These are phyloP conservation scores for Amylocystis lapponica DNA, from an alignment of 768 basidiomycete genomes.

Conservation along the genomic window DNA sequence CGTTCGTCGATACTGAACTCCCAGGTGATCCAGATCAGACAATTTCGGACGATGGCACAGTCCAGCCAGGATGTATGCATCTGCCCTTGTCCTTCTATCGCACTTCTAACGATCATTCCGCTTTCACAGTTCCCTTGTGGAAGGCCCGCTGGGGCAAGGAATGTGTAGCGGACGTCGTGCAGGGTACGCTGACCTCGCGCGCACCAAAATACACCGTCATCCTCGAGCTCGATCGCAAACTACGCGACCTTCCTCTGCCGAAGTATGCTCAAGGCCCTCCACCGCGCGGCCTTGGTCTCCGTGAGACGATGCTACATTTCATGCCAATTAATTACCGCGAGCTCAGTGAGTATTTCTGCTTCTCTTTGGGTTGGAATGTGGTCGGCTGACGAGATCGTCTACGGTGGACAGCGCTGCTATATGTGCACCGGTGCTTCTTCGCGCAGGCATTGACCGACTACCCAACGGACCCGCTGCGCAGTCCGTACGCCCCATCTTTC, in stretches of 20 bases:
- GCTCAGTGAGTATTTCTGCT: constrained; percentile 41
- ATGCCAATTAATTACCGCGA: constrained; percentile 74
- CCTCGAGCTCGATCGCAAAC: constrained; percentile 61
- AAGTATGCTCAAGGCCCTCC: constrained; percentile 49
- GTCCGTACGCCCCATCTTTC: constrained; percentile 68
- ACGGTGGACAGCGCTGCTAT: constrained; percentile 67
- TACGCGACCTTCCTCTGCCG: constrained; percentile 62
- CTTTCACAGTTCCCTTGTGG: constrained; percentile 49
- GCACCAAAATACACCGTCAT: constrained; percentile 59
- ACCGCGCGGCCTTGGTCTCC: constrained; percentile 44
- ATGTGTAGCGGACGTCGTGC: constrained; percentile 47
- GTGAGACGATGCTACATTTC: constrained; percentile 64
- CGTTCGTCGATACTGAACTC: constrained; percentile 43
- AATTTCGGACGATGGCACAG: constrained; percentile 46
- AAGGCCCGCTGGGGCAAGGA: constrained; percentile 50
- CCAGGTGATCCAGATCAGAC: constrained; percentile 53
- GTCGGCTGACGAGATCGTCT: constrained; percentile 53
- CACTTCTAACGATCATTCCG: constrained; percentile 47
- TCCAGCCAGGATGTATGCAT: constrained; percentile 34
- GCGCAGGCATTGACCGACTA: constrained; percentile 62
- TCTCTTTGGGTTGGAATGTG: not conserved
- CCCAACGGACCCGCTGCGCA: constrained; percentile 60
- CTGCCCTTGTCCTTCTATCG: constrained; percentile 33
- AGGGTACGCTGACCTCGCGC: constrained; percentile 51
- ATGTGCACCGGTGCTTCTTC: constrained; percentile 66